Evolutionary conservation across 2,329 filamentous ascomycete genomes (phyloP).

Genomic region (Colletotrichum gigasporum): DNA sequence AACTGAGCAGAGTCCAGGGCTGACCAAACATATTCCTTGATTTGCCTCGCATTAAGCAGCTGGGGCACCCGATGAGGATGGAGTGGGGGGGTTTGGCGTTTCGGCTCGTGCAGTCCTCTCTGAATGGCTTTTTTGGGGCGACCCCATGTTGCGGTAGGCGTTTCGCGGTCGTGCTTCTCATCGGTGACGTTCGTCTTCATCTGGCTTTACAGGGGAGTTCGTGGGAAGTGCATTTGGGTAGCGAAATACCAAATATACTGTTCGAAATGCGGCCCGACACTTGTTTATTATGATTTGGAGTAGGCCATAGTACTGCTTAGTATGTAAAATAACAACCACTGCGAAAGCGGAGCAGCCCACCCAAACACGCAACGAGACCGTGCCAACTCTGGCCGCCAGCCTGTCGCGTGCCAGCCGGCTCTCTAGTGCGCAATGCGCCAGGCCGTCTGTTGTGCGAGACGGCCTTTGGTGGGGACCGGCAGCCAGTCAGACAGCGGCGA

Average conservation of each 20-base stretch:
- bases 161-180: slow-evolving; percentile 25
- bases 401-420: slow-evolving; percentile 14
- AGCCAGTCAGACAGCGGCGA: neutral
- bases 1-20: neutral
- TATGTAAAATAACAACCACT: neutral
- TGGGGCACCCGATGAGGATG: slow-evolving; percentile 17
- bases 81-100: slow-evolving; percentile 28
- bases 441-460: neutral
- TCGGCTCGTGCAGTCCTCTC: slow-evolving; percentile 29
- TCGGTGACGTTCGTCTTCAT: slow-evolving; percentile 29
- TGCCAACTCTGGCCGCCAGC: slow-evolving; percentile 4
- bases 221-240: slow-evolving; percentile 27
- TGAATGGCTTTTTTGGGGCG: slow-evolving; percentile 23
- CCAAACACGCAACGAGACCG: neutral
- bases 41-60: slow-evolving; percentile 26
- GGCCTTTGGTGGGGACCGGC: neutral
- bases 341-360: slow-evolving; percentile 21
- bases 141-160: slow-evolving; percentile 27
- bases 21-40: slow-evolving; percentile 11
- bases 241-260: slow-evolving; percentile 31
- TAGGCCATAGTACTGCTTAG: neutral
- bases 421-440: slow-evolving; percentile 23
- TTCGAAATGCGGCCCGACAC: slow-evolving; percentile 8
- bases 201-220: slow-evolving; percentile 31
- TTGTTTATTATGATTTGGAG: slow-evolving; percentile 6